Evolutionary conservation across 2,329 filamentous ascomycete species (phyloP).

Genomic region (Colletotrichum trifolii): DNA sequence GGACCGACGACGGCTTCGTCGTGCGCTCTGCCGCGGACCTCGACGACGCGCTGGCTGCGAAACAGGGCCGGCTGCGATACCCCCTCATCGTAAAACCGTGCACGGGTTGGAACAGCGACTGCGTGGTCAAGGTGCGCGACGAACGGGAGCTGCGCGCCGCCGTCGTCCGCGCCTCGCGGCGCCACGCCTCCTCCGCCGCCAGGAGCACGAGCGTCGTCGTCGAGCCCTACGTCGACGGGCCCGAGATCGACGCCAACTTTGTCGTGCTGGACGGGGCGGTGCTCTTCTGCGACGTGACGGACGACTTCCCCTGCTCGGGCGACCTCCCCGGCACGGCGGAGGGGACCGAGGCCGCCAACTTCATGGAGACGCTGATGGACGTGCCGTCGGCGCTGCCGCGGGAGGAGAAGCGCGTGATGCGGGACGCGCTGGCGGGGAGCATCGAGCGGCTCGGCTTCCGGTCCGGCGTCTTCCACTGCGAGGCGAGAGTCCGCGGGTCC

Average conservation of each 20-base stretch:
- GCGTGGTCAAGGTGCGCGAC: conserved; percentile 47
- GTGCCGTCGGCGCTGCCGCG: not conserved
- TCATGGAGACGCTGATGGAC: conserved; percentile 19
- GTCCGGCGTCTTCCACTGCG: conserved; percentile 16
- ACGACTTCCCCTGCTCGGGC: conserved; percentile 48
- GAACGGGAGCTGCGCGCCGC: conserved; percentile 41
- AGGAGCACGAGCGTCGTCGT: conserved; percentile 46
- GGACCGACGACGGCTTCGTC: conserved; percentile 20
- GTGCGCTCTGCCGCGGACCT: conserved; percentile 35
- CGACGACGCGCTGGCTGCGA: conserved; percentile 26
- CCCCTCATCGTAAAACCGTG: conserved; percentile 52
- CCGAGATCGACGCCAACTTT: conserved; percentile 56
- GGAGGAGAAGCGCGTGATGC: conserved; percentile 6
- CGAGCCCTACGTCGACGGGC: conserved; percentile 53
- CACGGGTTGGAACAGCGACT: conserved; percentile 45
- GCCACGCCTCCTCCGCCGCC: conserved; percentile 37
- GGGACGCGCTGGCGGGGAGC: not conserved
- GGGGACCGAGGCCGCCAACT: not conserved
- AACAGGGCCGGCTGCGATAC: conserved; percentile 29
- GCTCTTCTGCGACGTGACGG: conserved; percentile 51
- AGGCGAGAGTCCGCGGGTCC: conserved; percentile 8
- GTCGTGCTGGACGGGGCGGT: conserved; percentile 51
- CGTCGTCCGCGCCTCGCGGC: conserved; percentile 33
- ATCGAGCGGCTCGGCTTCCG: conserved; percentile 1
- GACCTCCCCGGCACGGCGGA: not conserved